Evolutionary conservation across 805 yeast genomes (phyloP).

Genomic region (Jamesozyma hellenica): DNA sequence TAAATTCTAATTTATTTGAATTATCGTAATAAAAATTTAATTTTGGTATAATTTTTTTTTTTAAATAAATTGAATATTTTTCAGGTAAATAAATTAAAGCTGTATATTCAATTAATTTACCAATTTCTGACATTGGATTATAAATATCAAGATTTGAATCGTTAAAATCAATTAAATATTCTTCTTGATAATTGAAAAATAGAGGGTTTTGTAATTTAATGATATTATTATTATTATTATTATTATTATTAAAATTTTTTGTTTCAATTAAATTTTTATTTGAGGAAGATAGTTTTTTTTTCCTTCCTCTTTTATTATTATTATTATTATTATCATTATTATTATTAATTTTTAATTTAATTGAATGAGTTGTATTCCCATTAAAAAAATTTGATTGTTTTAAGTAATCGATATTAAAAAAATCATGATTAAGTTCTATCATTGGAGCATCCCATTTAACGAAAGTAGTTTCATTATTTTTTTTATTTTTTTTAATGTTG

Average conservation of each 20-base stretch:
- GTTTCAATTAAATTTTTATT: not conserved
- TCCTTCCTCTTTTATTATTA: not conserved
- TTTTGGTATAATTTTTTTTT: slow-evolving; percentile 10
- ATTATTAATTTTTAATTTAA: slow-evolving; percentile 3
- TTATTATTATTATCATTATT: not conserved
- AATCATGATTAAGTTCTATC: slow-evolving; percentile 7
- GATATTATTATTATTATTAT: not conserved
- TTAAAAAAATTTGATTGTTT: slow-evolving; percentile 1
- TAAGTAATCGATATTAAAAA: slow-evolving; percentile 15
- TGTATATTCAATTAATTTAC: slow-evolving; percentile 24
- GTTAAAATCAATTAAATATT: slow-evolving; percentile 18
- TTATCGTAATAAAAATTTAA: slow-evolving; percentile 21
- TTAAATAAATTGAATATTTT: slow-evolving; percentile 5
- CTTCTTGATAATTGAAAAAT: slow-evolving; percentile 18
- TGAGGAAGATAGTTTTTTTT: not conserved
- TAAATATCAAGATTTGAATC: slow-evolving; percentile 10
- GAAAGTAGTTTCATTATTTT: slow-evolving; percentile 4
- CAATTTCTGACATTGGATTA: slow-evolving; percentile 29
- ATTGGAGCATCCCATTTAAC: slow-evolving; percentile 9
- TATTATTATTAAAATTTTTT: not conserved
- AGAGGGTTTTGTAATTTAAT: slow-evolving; percentile 16
- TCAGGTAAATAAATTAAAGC: slow-evolving; percentile 19
- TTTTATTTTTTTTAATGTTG: not conserved
- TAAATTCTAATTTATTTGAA: slow-evolving; percentile 24
- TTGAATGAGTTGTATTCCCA: slow-evolving; percentile 9